Base-by-base conservation (phyloP, 495 filamentous ascomycete genomes). In the Zalerion maritima region DNA sequence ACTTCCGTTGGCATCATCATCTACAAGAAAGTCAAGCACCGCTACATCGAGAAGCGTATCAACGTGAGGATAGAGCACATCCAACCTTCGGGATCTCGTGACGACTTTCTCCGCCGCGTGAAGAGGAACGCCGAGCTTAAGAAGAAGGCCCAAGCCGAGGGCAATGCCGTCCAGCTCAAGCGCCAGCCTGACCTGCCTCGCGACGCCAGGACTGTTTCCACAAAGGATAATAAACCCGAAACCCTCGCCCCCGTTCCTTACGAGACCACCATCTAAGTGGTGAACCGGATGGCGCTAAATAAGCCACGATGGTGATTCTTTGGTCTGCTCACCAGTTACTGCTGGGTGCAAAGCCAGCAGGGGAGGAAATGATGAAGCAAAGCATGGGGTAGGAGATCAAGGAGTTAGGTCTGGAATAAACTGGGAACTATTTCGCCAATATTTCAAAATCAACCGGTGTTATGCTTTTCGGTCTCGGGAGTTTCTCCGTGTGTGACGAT, bases 41-140 rank as follows among this genome's bases (percentile, higher is more conserved):
- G 89, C 43, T 96, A 92, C 74, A 66, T 97, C 55, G 89, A 96
- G 79, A 96, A 97, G 81, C 87, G 89, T 57, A 71, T 97, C 67
- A 94, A 89, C 71, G 69, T 97, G 64, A 84, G 89, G 55, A 68
- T 96, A 61, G 89, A 97, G 77, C 89, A 97, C 76, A 72, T 96
- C 64, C 71, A 69, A 54, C 78, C 77, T 47, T 94, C 86, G 45
- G 78, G 87, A 52, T 93, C 83, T 50, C 72, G 89, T 48, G 84
- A 94, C 42, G 87, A 84, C 51, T 96, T 96, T 73, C 67, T 97
- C 53, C 76, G 71, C 58, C 80, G 89, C 46, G 89, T 97, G 53
- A 94, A 94, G 80, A 64, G 71, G 55, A 97, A 96, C 63, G 83
- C 83, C 45, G 72, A 68, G 54, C 77, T 85, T 64, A 85, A 82